Base-by-base conservation (phyloP, 768 basidiomycete species). In the Glaciozyma antarctica region DNA sequence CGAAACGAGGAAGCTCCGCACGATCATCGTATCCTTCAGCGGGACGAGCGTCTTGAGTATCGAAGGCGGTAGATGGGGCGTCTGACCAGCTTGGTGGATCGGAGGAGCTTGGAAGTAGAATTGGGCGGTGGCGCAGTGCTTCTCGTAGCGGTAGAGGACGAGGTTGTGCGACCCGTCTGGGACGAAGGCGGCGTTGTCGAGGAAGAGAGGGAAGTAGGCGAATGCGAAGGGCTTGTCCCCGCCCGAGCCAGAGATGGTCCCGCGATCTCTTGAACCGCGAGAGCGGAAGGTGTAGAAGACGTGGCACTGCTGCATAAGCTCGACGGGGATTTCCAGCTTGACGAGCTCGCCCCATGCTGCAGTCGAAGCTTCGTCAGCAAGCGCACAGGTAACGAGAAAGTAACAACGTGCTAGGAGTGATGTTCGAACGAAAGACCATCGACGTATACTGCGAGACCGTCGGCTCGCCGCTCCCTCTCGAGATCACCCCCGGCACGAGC, bases 281-380 rank as follows among this genome's bases (percentile, higher is more conserved):
- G 90, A 86, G 48, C 88, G 84, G 77, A 97, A 93, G 0, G 90
- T 90, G 78, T 98, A 88, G 81, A 94, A 97, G 19, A 98, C 78
- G 74, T 97, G 94, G 84, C 88, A 92, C 49, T 84, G 81, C 3
- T 85, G 84, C 47, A 86, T 81, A 12, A 83, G 82, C 13, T 84
- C 80, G 17, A 80, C 77, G 26, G 89, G 87, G 13, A 98, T 77
- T 6, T 84, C 81, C 21, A 98, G 79, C 76, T 98, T 98, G 77
- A 97, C 82, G 55, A 97, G 82, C 77, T 98, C 94, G 44, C 90
- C 89, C 75, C 86, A 98, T 1, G 90, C 94, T 2, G 41, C 21
- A 6, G 26, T 21, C 15, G 5, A 16, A 26, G 19, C 38, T 28
- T 28, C 44, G 43, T 12, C n/a, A 10, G n/a, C 28, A 13, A n/a